Evolutionary conservation across 2,329 filamentous ascomycete species (phyloP), one percentile per base, ranked within the genome.

Genomic region (Clarireedia homoeocarpa): DNA sequence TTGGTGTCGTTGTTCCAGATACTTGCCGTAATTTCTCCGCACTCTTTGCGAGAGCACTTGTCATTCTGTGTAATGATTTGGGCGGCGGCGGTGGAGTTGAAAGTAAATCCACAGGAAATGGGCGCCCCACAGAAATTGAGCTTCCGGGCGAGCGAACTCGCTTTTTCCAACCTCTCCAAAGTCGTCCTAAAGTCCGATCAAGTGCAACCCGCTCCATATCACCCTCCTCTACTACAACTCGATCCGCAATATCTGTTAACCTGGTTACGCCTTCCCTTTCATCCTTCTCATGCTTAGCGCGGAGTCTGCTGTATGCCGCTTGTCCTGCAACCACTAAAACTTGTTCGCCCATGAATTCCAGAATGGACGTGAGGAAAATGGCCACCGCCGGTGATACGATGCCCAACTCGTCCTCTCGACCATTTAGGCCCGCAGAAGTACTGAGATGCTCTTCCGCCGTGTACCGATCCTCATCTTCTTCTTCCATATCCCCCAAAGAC

Each of bases 161-260:
- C 74, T 96, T 96, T 73, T 94, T 90, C 94, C 94, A 99, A 26
- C 89, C 88, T 64, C 94, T 83, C 94, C 94, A 99, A 45, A 97
- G 76, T 49, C 91, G 80, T 20, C 94, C 94, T 1, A 99, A 75
- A 2, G 89, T 91, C 56, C 91, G 82, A 68, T 96, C 95, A 58
- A 97, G 77, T 6, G 92, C 92, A 61, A 97, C 82, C 63, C 91
- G 89, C 68, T 97, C 94, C 78, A 96, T 89, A 69, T 99, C 94
- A 54, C 84, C 75, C 66, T 97, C 92, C 66, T 95, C 89, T 26
- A 99, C 85, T n/a, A 91, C 76, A 53, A 95, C 78, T 15, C 84
- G 82, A 60, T 89, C 84, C 42, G 80, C 76, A 49, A 79, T 67
- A 26, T 79, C 76, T 20, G 73, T 72, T 2, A 75, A 71, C 30